phyloP scores from a whole-genome alignment of 2,329 filamentous ascomycete species.

The Cordyceps militaris region DNA sequence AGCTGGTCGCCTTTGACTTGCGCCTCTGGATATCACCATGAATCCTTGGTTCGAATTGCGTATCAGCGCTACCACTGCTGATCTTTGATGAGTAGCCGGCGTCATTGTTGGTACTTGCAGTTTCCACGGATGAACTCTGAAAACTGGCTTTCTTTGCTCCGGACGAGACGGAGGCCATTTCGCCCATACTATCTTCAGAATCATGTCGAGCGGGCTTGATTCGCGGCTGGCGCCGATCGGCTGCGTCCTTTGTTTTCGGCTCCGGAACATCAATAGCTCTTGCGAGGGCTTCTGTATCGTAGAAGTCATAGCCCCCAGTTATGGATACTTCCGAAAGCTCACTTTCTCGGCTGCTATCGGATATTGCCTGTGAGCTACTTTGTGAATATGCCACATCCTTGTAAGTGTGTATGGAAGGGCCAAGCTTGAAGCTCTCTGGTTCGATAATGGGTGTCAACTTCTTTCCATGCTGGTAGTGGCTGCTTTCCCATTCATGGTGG shows the following conservation, averaged over 20 bases:
- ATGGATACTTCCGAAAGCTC: conserved; percentile 40
- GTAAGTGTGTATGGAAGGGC: conserved; percentile 37
- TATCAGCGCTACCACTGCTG: conserved; percentile 12
- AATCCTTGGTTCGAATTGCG: conserved; percentile 3
- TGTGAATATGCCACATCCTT: conserved; percentile 34
- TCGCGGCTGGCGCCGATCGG: conserved; percentile 7
- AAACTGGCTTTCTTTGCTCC: conserved; percentile 24
- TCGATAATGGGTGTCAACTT: conserved; percentile 43
- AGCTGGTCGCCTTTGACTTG: conserved; percentile 20
- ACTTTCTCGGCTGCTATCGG: conserved; percentile 44
- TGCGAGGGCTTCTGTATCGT: conserved; percentile 49
- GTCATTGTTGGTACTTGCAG: neutral
- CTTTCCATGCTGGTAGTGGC: conserved; percentile 27
- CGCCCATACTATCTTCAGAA: conserved; percentile 51
- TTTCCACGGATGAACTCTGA: neutral
- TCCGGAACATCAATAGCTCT: conserved; percentile 47
- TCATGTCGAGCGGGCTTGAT: conserved; percentile 38
- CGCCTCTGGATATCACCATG: conserved; percentile 3
- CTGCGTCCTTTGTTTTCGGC: conserved; percentile 30
- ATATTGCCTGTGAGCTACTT: conserved; percentile 44
- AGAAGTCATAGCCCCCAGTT: conserved; percentile 60
- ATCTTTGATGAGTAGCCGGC: conserved; percentile 16
- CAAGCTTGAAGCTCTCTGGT: conserved; percentile 43
- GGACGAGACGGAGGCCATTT: conserved; percentile 53
- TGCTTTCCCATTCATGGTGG: conserved; percentile 19